A percentile compares a stretch with the other conserved stretches of the same genome.
phyloP scores from a whole-genome alignment of 805 yeast species.

The Metschnikowia orientalis region DNA sequence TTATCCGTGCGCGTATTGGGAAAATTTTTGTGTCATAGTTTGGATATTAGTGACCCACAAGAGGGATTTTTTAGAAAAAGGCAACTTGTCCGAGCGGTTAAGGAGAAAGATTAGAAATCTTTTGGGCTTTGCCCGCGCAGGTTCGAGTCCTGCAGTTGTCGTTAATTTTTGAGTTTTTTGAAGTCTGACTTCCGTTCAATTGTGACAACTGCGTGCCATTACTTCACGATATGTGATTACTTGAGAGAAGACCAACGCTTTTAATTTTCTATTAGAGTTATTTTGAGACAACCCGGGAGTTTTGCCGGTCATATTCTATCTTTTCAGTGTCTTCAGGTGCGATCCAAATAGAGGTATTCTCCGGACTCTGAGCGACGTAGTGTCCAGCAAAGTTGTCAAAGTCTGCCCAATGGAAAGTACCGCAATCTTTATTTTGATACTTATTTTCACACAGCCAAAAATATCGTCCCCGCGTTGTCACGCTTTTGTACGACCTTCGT shows the following conservation, averaged over 20 bases:
- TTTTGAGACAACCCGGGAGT: no score
- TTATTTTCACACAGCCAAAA: constrained; percentile 61
- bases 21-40: no score
- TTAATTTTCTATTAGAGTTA: no score
- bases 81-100: constrained; percentile 73
- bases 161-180: constrained; percentile 33
- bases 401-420: constrained; percentile 48
- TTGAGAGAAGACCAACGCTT: no score
- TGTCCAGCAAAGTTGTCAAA: constrained; percentile 31
- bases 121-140: constrained; percentile 77
- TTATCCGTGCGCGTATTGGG: no score
- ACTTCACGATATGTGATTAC: no score
- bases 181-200: no score
- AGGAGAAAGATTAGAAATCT: constrained; percentile 75
- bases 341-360: constrained; percentile 42
- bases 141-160: constrained; percentile 77
- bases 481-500: constrained; percentile 49
- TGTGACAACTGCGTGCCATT: no score
- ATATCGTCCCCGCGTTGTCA: constrained; percentile 49
- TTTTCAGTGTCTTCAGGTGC: constrained; percentile 37
- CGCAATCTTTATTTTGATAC: constrained; percentile 44
- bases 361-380: constrained; percentile 28
- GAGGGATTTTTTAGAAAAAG: constrained; percentile 16
- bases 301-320: constrained; percentile 3
- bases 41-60: no score